These are phyloP conservation scores for Leishmania lainsoni DNA, from an alignment of 208 protist species.

Conservation along the genomic window DNA sequence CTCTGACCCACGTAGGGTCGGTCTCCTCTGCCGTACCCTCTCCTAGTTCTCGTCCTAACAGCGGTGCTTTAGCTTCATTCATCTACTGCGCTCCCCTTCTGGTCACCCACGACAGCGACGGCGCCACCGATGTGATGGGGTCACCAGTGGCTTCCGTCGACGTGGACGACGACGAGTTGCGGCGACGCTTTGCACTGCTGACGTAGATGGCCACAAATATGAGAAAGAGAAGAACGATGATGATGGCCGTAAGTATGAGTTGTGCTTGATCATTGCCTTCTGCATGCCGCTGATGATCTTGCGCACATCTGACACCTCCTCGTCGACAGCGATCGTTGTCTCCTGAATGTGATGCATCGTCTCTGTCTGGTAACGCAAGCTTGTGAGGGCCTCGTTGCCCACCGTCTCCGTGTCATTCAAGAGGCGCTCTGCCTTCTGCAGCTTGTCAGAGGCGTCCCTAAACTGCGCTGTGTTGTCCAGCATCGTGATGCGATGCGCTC, in stretches of 20 bases:
- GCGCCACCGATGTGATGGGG: constrained; percentile 32
- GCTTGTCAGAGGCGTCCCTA: constrained; percentile 53
- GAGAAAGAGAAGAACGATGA: constrained; percentile 58
- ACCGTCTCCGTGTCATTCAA: constrained; percentile 71
- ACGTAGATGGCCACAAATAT: constrained; percentile 75
- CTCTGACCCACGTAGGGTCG: background rate
- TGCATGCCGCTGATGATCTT: constrained; percentile 73
- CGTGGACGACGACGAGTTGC: constrained; percentile 22
- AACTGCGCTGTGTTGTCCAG: constrained; percentile 77
- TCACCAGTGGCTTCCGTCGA: constrained; percentile 30
- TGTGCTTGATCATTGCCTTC: constrained; percentile 76
- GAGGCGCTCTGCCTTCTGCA: constrained; percentile 64
- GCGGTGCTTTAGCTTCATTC: background rate
- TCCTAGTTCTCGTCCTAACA: background rate
- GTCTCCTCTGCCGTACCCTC: background rate
- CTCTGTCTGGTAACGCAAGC: constrained; percentile 67
- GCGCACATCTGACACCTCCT: constrained; percentile 72
- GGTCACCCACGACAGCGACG: constrained; percentile 5
- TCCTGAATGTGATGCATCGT: constrained; percentile 68
- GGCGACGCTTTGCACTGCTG: constrained; percentile 30
- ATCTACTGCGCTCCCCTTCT: background rate
- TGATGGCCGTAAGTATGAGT: constrained; percentile 64
- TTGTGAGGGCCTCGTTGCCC: constrained; percentile 58
- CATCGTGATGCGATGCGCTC: constrained; percentile 61
- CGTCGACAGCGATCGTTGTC: constrained; percentile 67